Conservation (phyloP, 2,329 filamentous ascomycete genomes). For the Arthrobotrys sphaeroides region DNA sequence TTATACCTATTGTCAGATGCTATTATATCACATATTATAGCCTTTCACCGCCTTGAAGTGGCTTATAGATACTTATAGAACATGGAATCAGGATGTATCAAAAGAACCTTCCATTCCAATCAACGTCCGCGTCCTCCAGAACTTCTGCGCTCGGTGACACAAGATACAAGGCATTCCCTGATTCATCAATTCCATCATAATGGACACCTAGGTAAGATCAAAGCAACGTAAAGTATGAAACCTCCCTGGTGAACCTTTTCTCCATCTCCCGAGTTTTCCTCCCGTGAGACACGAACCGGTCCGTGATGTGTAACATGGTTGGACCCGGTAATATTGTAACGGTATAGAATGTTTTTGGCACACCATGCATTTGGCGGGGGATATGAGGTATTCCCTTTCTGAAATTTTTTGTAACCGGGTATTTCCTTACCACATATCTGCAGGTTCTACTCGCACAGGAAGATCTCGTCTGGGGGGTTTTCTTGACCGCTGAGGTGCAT, state of each 20-base stretch:
- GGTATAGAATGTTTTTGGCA: no score
- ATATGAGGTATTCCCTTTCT: not conserved
- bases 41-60: no score
- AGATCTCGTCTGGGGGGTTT: not conserved
- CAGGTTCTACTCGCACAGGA: not conserved
- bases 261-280: not conserved
- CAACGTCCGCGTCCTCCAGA: not conserved
- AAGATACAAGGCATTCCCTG: not conserved
- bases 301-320: not conserved
- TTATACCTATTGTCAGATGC: not conserved
- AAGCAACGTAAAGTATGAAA: no score
- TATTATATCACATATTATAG: not conserved
- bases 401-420: not conserved
- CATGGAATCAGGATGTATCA: not conserved
- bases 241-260: no score
- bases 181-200: no score
- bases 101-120: not conserved
- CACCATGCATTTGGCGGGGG: not conserved
- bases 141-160: no score
- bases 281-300: slow-evolving; percentile 15
- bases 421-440: not conserved
- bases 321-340: not conserved
- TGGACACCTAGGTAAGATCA: no score
- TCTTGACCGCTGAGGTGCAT: no score
- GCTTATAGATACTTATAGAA: no score